Conservation (phyloP, 805 yeast species). For the Teunomyces tritomae region DNA sequence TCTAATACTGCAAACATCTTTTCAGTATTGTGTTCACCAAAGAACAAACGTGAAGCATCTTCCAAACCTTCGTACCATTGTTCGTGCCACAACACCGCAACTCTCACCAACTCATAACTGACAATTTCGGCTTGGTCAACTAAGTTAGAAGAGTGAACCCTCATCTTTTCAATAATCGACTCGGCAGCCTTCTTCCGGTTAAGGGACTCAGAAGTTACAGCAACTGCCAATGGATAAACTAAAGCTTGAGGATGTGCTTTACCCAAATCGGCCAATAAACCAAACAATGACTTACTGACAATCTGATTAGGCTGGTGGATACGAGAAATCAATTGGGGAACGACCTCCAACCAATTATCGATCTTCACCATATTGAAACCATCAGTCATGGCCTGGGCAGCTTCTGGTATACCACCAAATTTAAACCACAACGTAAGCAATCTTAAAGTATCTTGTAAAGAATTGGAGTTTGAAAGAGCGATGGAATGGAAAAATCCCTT, state of each 20-base stretch:
- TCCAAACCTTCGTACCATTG: conserved; percentile 97
- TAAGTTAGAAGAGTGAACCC: conserved; percentile 76
- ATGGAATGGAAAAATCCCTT: conserved; percentile 95
- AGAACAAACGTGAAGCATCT: conserved; percentile 90
- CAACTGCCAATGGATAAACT: conserved; percentile 92
- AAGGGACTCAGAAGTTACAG: conserved; percentile 88
- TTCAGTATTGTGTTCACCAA: conserved; percentile 91
- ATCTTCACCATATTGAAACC: conserved; percentile 87
- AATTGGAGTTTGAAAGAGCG: conserved; percentile 78
- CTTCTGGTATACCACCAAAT: conserved; percentile 91
- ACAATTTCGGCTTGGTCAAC: conserved; percentile 93
- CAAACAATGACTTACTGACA: conserved; percentile 77
- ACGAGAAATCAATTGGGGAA: conserved; percentile 93
- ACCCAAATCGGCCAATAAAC: conserved; percentile 82
- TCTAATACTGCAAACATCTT: conserved; percentile 90
- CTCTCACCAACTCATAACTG: conserved; percentile 89
- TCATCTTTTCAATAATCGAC: conserved; percentile 88
- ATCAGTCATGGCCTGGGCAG: conserved; percentile 84
- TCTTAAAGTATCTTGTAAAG: conserved; percentile 89
- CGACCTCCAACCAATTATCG: conserved; percentile 92
- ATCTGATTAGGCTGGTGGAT: conserved; percentile 91
- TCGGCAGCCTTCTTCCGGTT: conserved; percentile 89
- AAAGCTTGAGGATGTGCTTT: conserved; percentile 96
- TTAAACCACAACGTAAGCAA: conserved; percentile 92
- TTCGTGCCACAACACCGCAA: conserved; percentile 96